Conservation (phyloP, 2,329 filamentous ascomycete species). For the Pezicula radicicola region DNA sequence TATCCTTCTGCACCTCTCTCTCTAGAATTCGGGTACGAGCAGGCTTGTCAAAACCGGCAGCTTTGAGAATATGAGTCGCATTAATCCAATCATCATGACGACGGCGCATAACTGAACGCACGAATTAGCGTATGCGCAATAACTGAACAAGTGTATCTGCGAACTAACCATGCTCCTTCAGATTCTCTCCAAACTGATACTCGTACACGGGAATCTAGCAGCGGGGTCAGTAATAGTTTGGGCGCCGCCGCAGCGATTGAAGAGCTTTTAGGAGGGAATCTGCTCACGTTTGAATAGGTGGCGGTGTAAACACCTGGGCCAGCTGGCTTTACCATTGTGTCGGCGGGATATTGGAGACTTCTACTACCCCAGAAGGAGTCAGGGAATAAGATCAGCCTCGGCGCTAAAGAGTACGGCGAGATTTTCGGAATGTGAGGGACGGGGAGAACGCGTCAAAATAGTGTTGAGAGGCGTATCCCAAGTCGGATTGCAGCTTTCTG, state of each 20-base stretch:
- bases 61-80: slow-evolving; percentile 97
- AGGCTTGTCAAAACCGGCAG: slow-evolving; percentile 95
- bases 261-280: neutral
- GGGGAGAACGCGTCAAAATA: too few relatives aligned
- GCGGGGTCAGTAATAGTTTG: slow-evolving; percentile 1
- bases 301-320: slow-evolving; percentile 56
- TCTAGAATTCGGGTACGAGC: slow-evolving; percentile 92
- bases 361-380: too few relatives aligned
- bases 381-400: too few relatives aligned
- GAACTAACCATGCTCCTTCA: slow-evolving; percentile 65
- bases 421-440: too few relatives aligned
- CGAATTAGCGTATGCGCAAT: slow-evolving; percentile 2
- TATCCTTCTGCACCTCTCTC: slow-evolving; percentile 92
- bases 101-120: slow-evolving; percentile 71
- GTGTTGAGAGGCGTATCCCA: too few relatives aligned
- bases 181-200: slow-evolving; percentile 77
- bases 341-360: neutral
- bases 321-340: slow-evolving; percentile 28
- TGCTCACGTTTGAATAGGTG: slow-evolving; percentile 64
- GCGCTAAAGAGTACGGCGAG: too few relatives aligned
- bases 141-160: neutral
- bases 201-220: slow-evolving; percentile 89
- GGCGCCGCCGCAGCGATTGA: neutral
- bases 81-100: slow-evolving; percentile 97
- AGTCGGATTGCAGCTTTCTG: too few relatives aligned